These are phyloP conservation scores for Aspergillus floridensis DNA, from an alignment of 2,329 filamentous ascomycete species.

Conservation along the genomic window DNA sequence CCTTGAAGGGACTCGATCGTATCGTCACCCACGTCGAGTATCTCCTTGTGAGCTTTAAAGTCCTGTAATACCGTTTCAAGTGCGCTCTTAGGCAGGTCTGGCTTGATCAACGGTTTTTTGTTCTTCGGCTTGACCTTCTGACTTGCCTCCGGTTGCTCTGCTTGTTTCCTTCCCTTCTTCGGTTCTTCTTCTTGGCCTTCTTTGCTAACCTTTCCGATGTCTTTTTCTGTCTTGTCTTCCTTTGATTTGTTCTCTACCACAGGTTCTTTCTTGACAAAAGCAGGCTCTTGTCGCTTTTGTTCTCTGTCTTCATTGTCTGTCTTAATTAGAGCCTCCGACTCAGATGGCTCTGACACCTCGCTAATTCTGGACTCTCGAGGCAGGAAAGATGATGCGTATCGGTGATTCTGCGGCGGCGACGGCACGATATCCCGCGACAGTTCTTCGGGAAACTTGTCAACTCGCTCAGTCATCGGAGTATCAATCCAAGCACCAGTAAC, in stretches of 20 bases:
- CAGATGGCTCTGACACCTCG: constrained; percentile 1
- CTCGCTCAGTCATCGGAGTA: constrained; percentile 44
- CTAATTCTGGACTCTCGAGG: constrained; percentile 10
- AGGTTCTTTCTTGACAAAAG: neutral
- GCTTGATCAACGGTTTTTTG: constrained; percentile 31
- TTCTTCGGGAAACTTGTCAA: constrained; percentile 23
- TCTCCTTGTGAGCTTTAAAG: constrained; percentile 38
- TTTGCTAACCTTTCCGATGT: neutral
- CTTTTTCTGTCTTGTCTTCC: neutral
- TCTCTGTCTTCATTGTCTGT: constrained; percentile 8
- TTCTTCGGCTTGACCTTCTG: constrained; percentile 12
- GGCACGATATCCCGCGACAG: constrained; percentile 26
- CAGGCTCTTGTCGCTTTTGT: constrained; percentile 12
- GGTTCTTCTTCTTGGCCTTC: constrained; percentile 1
- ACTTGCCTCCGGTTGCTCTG: neutral
- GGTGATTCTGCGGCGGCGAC: constrained; percentile 14
- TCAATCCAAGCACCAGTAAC: constrained; percentile 49
- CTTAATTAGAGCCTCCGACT: constrained; percentile 7
- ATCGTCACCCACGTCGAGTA: constrained; percentile 42
- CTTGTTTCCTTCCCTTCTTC: neutral
- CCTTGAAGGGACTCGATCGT: constrained; percentile 47
- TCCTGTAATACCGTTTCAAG: constrained; percentile 44
- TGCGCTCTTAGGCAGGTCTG: constrained; percentile 43
- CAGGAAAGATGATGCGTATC: constrained; percentile 6
- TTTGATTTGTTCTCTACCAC: constrained; percentile 2